These are phyloP conservation scores for Candida oleophila DNA, from an alignment of 805 yeast genomes.

Conservation along the genomic window DNA sequence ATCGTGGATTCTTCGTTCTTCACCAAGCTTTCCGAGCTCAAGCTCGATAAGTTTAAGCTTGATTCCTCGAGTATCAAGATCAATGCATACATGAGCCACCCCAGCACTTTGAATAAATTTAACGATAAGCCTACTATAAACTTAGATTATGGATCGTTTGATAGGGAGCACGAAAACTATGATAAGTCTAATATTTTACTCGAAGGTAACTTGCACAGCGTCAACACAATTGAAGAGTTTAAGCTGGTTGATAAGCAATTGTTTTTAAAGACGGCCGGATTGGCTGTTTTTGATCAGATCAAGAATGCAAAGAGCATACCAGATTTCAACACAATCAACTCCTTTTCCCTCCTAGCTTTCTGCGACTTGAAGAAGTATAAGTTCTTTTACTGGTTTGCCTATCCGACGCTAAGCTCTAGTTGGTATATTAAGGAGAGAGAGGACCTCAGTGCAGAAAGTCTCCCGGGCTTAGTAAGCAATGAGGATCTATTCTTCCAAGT, in stretches of 20 bases:
- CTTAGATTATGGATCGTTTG: slow-evolving; percentile 34
- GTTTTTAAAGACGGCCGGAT: slow-evolving; percentile 47
- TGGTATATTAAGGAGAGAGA: slow-evolving; percentile 35
- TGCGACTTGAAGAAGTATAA: slow-evolving; percentile 88
- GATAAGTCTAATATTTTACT: slow-evolving; percentile 16
- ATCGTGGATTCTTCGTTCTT: slow-evolving; percentile 88
- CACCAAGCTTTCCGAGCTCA: slow-evolving; percentile 66
- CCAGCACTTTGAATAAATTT: slow-evolving; percentile 32
- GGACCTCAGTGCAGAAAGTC: background rate
- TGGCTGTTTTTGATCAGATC: slow-evolving; percentile 17
- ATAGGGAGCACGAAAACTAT: slow-evolving; percentile 1
- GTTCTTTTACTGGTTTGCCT: slow-evolving; percentile 87
- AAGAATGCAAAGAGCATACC: slow-evolving; percentile 30
- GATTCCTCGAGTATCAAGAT: slow-evolving; percentile 47
- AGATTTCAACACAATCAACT: slow-evolving; percentile 34
- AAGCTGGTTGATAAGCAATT: slow-evolving; percentile 62
- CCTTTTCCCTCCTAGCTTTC: slow-evolving; percentile 52
- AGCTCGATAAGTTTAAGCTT: slow-evolving; percentile 71
- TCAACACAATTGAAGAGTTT: slow-evolving; percentile 86
- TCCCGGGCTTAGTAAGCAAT: background rate
- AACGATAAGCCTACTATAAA: slow-evolving; percentile 34
- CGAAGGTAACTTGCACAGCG: slow-evolving; percentile 48
- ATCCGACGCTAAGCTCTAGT: slow-evolving; percentile 59
- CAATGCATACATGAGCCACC: slow-evolving; percentile 42
- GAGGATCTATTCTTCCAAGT: background rate